Evolutionary conservation across 2,329 filamentous ascomycete species (phyloP), one percentile per base, ranked within the genome.

Genomic region (Verticillium nonalfalfae): DNA sequence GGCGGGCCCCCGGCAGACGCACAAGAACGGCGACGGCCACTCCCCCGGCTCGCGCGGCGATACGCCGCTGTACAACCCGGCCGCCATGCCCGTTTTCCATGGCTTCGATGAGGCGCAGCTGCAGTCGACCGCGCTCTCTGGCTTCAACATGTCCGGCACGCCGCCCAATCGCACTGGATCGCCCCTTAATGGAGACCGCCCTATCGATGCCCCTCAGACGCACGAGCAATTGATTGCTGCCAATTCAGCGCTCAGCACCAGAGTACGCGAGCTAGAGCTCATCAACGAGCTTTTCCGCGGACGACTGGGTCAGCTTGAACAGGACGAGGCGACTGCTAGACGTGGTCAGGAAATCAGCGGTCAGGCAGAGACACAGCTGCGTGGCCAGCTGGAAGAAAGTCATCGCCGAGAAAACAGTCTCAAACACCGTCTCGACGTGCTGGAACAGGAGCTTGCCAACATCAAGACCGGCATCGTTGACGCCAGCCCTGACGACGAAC

Each of bases 261-360:
- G 95, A 52, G 94, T 99, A 38, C 95, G 89, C 68, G 95, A 99
- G 74, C 83, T 99, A 31, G 95, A 99, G 73, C 85, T 99, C 59
- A 97, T 99, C 79, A 97, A 93, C 69, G 90, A 90, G 71, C 80
- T 93, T 55, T 93, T 92, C 74, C 83, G 88, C 58, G 88, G 88
- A 40, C 85, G 89, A 11, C 86, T 97, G 75, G 87, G 72, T 82
- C 90, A 95, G 71, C 81, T 95, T 13, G 91, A 96, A 72, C 85
- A 88, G 67, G 89, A 89, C 70, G 90, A 94, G 71, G 85, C 85
- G 57, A 86, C 84, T 57, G 85, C 89, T 59, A 78, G 88, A 70
- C 76, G 86, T 70, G 81, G 85, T 21, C 80, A 83, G 63, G 82
- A 86, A 62, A 80, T 87, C 54, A 79, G 82, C 7, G 75, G 76